phyloP scores from a whole-genome alignment of 331 rosid species.

The Quercus phellos region DNA sequence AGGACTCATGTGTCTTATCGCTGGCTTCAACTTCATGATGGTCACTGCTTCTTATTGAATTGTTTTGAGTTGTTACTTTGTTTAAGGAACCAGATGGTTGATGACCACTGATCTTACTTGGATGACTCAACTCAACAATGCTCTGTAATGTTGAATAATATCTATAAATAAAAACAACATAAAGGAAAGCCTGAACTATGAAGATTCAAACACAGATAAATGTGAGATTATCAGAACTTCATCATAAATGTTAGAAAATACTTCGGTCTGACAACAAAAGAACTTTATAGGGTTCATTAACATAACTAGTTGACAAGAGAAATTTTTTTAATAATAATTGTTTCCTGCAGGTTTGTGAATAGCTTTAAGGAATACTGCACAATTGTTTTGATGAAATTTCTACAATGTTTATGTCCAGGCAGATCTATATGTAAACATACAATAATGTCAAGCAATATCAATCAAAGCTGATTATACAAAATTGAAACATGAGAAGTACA shows the following conservation, averaged over 20 bases:
- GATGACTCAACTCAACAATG: constrained; percentile 34
- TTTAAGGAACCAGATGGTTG: constrained; percentile 33
- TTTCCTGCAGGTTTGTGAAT: neutral
- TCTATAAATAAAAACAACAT: constrained; percentile 9
- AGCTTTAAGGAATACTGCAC: neutral
- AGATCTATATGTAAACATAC: neutral
- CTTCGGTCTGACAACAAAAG: neutral
- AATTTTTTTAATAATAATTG: neutral
- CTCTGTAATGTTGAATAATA: constrained; percentile 23
- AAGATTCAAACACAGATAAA: neutral
- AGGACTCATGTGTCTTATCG: constrained; percentile 24
- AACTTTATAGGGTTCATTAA: neutral
- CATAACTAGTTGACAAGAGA: neutral
- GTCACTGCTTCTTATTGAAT: constrained; percentile 18
- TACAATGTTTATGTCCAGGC: neutral
- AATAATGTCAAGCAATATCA: neutral
- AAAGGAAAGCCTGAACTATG: neutral
- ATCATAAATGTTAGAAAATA: neutral
- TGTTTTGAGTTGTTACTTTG: constrained; percentile 21
- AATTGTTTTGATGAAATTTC: neutral
- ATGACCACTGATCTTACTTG: neutral
- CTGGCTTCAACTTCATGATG: constrained; percentile 23
- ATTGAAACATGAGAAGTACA: neutral
- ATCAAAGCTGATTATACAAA: neutral
- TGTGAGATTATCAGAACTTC: neutral